Evolutionary conservation across 306 rosid genomes (phyloP).

Genomic region (Gastrolobium bilobum): DNA sequence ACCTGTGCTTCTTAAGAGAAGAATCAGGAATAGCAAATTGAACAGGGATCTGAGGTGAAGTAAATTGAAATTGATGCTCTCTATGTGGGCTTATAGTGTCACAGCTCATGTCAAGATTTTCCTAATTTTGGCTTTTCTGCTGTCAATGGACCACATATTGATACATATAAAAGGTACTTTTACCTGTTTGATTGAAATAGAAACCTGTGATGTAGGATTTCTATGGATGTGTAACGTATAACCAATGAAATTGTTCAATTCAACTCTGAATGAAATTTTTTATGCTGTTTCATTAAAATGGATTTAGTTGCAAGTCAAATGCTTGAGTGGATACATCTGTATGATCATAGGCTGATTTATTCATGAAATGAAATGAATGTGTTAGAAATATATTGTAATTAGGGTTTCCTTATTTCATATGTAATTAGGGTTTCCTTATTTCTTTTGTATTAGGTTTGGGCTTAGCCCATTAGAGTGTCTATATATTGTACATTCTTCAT

Average conservation of each 20-base stretch:
- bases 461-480: too few relatives aligned
- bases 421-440: too few relatives aligned
- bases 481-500: too few relatives aligned
- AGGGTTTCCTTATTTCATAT: too few relatives aligned
- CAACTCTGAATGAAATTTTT: background rate
- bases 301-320: slow-evolving; percentile 8
- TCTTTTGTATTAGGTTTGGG: too few relatives aligned
- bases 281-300: slow-evolving; percentile 25
- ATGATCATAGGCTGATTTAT: background rate
- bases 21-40: slow-evolving; percentile 10
- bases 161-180: too few relatives aligned
- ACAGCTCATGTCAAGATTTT: background rate
- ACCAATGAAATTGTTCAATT: slow-evolving; percentile 7
- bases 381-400: too few relatives aligned
- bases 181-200: too few relatives aligned
- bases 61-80: slow-evolving; percentile 23
- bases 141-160: slow-evolving; percentile 14
- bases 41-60: background rate
- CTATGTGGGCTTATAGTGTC: slow-evolving; percentile 16
- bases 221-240: slow-evolving; percentile 5
- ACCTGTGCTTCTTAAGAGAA: slow-evolving; percentile 11
- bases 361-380: background rate
- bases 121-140: slow-evolving; percentile 14
- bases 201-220: background rate
- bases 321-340: slow-evolving; percentile 7